Base-by-base conservation (phyloP, 352 stramenopile genomes). In the Phytopythium chamaehyphon region DNA sequence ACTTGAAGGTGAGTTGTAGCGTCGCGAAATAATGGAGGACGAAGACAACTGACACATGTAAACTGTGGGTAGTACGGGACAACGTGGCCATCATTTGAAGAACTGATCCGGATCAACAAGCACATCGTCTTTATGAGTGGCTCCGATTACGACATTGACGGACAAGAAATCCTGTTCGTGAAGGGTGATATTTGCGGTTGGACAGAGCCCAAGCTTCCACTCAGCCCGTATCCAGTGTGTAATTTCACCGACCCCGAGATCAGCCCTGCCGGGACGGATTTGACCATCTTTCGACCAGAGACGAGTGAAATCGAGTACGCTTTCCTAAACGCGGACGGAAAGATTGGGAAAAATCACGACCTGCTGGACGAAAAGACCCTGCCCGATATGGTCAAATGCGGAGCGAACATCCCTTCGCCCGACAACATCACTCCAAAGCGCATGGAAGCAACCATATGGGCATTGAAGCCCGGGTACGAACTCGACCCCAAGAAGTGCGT, bases 301-400 rank as follows among this genome's bases (percentile, higher is more conserved):
- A 92, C 80, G 21, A 93, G 83, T 42, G 83, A 93, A 53, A 93
- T 93, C 33, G 72, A 88, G 54, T 92, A 92, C 22, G 83, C 66
- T 0, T 88, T 92, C 50, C 58, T 93, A 24, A 93, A 93, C 50
- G 80, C 83, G 3, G 71, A 83, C 51, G 83, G 83, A 10, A 66
- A 89, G 35, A 46, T 93, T 24, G 83, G 83, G 16, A 60, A 43
- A 12, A 90, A 93, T 59, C 62, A 75, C 37, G 65, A 88, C 51
- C 49, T 93, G 38, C 52, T 93, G 19, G 68, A 90, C 43, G 80
- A 93, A 33, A 64, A 72, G 24, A 69, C 72, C 26, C 62, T 93
- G 38, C 83, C 83, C 14, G 65, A 67, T 12, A 51, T 91, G 54
- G 54, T 80, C 33, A 61, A 86, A 26, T 93, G 83, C 47, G 80